Conservation (phyloP, 805 yeast genomes). For the Starmerella vitae region DNA sequence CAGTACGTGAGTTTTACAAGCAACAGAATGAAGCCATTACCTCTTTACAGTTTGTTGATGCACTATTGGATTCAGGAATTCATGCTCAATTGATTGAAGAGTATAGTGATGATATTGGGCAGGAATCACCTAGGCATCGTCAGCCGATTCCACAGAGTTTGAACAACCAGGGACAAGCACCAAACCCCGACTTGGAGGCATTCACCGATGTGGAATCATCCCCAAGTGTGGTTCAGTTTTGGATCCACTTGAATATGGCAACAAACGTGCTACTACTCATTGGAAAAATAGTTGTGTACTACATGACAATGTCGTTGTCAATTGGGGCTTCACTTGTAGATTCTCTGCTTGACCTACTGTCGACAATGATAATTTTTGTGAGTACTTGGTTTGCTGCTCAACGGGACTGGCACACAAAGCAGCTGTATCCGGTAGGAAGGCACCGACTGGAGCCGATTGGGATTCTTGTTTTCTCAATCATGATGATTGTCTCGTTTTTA, state of each 20-base stretch:
- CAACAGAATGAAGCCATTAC: slow-evolving; percentile 48
- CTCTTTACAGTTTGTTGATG: slow-evolving; percentile 46
- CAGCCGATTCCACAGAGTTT: slow-evolving; percentile 9
- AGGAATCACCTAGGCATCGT: slow-evolving; percentile 18
- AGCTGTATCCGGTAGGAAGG: slow-evolving; percentile 51
- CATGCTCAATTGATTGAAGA: slow-evolving; percentile 50
- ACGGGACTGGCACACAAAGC: slow-evolving; percentile 34
- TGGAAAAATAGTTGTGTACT: slow-evolving; percentile 47
- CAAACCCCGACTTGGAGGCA: not conserved
- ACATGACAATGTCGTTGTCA: slow-evolving; percentile 59
- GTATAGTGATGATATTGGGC: slow-evolving; percentile 35
- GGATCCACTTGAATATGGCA: slow-evolving; percentile 50
- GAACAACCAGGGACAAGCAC: not conserved
- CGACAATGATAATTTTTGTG: slow-evolving; percentile 57
- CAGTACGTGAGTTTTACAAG: slow-evolving; percentile 34
- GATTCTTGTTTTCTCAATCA: slow-evolving; percentile 54
- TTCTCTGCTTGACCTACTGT: slow-evolving; percentile 57
- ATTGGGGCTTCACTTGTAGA: slow-evolving; percentile 68
- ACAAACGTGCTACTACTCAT: slow-evolving; percentile 42
- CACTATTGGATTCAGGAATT: slow-evolving; percentile 55
- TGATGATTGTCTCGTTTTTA: slow-evolving; percentile 56
- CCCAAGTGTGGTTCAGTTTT: slow-evolving; percentile 34
- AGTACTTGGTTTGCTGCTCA: slow-evolving; percentile 35
- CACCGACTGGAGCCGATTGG: slow-evolving; percentile 67
- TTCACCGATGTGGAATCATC: not conserved